Base-by-base conservation (phyloP, 345 rosid species). In the Anastatica hierochuntica region DNA sequence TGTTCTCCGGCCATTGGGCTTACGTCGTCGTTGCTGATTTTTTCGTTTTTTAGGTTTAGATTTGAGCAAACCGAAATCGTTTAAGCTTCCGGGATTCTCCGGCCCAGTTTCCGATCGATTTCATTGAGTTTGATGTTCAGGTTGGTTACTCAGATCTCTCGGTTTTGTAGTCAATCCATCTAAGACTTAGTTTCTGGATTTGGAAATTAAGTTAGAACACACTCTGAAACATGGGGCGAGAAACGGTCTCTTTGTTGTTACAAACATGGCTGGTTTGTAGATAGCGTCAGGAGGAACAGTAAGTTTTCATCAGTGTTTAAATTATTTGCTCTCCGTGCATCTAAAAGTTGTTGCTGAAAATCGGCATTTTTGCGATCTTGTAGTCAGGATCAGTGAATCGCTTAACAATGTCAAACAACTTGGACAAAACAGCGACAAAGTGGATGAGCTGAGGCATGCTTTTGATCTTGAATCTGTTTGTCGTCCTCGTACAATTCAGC, bases 191-290 rank as follows among this genome's bases (percentile, higher is more conserved):
- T n/a, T n/a, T n/a, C n/a, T n/a, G n/a, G n/a, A n/a, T n/a, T n/a
- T n/a, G n/a, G n/a, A n/a, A n/a, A n/a, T n/a, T n/a, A 88, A 92
- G 77, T 81, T 82, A 61, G 96, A 87, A 74, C 96, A 92, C 64
- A 85, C 95, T 44, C 43, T 81, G 70, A 88, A 83, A 71, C 85
- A 92, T 76, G 98, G 96, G 43, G 73, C 80, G 4, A 83, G 66
- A 76, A 81, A 70, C 24, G 94, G 90, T 54, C 90, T 90, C 41
- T 81, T 67, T 62, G 67, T 90, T 55, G 96, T 90, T 33, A 81
- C 88, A 2, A 76, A 87, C 36, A n/a, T n/a, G 94, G 84, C 49
- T 90, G 98, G 98, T 84, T 90, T 69, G 96, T 88, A 33, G 98
- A 90, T 49, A 84, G 98, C 41, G 98, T 87, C 64, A 74, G 60